Conservation (phyloP, 73 alveolate genomes). For the Tetrahymena thermophila region DNA sequence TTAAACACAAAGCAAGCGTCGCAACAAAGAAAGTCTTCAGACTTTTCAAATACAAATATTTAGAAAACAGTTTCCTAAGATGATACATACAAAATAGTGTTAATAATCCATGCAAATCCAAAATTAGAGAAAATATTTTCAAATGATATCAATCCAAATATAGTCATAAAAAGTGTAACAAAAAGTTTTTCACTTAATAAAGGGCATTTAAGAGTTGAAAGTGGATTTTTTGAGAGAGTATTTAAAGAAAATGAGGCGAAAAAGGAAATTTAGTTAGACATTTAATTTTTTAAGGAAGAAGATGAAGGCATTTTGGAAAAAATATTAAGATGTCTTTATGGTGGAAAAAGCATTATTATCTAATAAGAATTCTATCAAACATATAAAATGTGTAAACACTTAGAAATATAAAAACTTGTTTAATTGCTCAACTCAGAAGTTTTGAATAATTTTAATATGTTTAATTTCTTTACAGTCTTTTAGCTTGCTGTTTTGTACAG, state of each 20-base stretch:
- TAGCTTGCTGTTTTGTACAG: neutral
- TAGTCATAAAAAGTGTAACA: neutral
- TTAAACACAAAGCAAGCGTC: neutral
- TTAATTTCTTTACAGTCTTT: neutral
- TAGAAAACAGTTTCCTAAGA: neutral
- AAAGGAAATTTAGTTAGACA: neutral
- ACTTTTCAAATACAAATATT: neutral
- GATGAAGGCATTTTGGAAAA: neutral
- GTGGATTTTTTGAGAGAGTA: neutral
- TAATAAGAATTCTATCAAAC: neutral
- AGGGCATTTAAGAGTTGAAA: neutral
- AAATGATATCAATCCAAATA: neutral
- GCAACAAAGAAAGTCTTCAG: neutral
- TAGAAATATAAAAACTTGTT: neutral
- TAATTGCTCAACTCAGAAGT: neutral
- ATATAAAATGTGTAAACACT: neutral
- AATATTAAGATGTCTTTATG: neutral
- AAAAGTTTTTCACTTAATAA: neutral
- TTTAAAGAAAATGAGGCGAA: neutral
- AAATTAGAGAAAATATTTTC: neutral
- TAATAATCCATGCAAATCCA: neutral
- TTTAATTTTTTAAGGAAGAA: neutral
- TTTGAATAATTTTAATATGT: neutral
- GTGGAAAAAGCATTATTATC: neutral
- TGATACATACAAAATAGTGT: neutral